Evolutionary conservation across 2,329 filamentous ascomycete genomes (phyloP), one percentile per base, ranked within the genome.

Genomic region (Monilinia fructigena): DNA sequence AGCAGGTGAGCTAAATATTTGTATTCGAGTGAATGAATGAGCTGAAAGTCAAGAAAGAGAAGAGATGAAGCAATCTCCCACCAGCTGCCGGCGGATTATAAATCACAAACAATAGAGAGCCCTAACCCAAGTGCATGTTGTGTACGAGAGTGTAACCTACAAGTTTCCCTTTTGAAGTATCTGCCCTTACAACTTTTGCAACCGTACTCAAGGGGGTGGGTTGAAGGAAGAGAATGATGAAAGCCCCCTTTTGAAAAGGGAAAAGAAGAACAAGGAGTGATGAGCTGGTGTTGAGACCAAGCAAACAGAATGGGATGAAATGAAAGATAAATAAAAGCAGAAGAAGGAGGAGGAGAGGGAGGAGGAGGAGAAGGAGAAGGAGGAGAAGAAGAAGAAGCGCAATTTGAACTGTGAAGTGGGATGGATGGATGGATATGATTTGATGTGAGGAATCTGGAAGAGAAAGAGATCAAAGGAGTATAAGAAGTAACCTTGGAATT

Each of bases 201-300:
- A 14, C 1, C 5, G 12, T 42, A 18, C 35, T 42, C n/a, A 35
- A 40, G 14, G 6, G 12, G 5, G 38, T 35, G 38, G 38, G 35
- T 23, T 26, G 23, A 12, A 26, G 26, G 40, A 42, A 42, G 12
- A 38, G 47, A 40, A 28, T 28, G 47, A 23, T n/a, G 31, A 38
- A 10, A 31, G 28, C 6, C 35, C 4, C 16, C 26, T 40, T 28
- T 28, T 28, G 14, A 38, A 20, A 53, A 31, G 23, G 20, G 6
- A 8, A 8, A 10, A n/a, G 8, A 28, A 26, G 26, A 40, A 42
- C 2, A 53, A 35, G n/a, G 14, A 52, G 47, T 28, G 59, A 16
- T 53, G 59, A 26, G 48, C 35, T 53, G 48, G 59, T 62, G 59
- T 62, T 62, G 59, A 62, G 48, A 52, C 48, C 59, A n/a, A 54